Evolutionary conservation across 352 stramenopile genomes (phyloP).

Genomic region (Phytophthora pistaciae): DNA sequence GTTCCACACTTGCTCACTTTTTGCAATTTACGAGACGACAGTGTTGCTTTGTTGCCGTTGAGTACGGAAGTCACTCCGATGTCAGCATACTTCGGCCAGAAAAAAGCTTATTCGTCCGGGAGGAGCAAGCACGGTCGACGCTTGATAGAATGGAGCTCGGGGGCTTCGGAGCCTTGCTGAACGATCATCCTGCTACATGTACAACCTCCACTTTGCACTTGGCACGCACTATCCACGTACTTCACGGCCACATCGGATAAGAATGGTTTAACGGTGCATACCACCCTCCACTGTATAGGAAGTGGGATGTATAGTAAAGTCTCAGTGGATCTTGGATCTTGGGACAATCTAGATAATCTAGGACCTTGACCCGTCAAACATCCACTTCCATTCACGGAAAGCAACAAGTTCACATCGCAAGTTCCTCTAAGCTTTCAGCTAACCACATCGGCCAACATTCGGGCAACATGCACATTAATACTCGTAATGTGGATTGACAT

Average conservation of each 20-base stretch:
- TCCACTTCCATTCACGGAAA: neutral
- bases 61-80: slow-evolving; percentile 3
- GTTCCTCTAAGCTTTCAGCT: neutral
- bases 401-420: neutral
- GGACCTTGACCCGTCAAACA: neutral
- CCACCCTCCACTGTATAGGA: neutral
- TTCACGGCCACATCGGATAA: neutral
- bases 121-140: neutral
- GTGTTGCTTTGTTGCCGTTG: neutral
- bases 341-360: neutral
- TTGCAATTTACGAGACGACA: neutral
- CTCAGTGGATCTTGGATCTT: slow-evolving; percentile 4
- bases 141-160: neutral
- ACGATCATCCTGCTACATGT: neutral
- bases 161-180: neutral
- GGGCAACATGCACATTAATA: neutral
- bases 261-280: neutral
- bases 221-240: neutral
- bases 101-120: slow-evolving; percentile 13
- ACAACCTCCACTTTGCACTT: neutral
- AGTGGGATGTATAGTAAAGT: neutral
- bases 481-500: neutral
- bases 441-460: too few relatives aligned
- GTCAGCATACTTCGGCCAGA: neutral
- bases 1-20: neutral